Evolutionary conservation across 257 asterid species (phyloP).

Genomic region (Anisodus acutangulus): DNA sequence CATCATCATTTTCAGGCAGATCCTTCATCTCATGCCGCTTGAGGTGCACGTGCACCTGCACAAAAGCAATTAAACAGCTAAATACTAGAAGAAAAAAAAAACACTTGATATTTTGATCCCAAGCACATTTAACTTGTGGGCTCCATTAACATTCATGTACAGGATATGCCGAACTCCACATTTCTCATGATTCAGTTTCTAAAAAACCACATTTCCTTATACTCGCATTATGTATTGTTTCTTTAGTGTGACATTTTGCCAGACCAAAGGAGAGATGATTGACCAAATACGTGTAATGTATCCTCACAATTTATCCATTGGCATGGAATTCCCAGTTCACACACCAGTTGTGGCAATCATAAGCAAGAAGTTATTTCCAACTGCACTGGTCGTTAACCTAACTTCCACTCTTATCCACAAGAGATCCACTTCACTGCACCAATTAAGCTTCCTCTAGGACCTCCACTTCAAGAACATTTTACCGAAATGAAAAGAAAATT

Average conservation of each 20-base stretch:
- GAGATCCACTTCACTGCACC: conserved; percentile 3
- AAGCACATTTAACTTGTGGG: neutral
- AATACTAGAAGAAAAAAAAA: neutral
- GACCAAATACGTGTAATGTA: neutral
- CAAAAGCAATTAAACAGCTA: conserved; percentile 11
- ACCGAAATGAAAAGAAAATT: neutral
- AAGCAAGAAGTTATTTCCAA: conserved; percentile 1
- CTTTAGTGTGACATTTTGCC: neutral
- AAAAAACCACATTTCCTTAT: no score
- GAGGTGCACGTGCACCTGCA: conserved; percentile 87
- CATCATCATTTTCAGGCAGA: conserved; percentile 81
- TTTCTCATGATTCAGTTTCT: no score
- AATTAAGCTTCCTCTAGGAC: neutral
- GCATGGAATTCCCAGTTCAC: conserved; percentile 21
- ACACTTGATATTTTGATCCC: neutral
- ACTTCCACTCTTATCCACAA: neutral
- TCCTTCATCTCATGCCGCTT: conserved; percentile 80
- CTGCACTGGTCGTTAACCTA: neutral
- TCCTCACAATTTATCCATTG: neutral
- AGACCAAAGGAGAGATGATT: neutral
- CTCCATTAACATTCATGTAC: neutral
- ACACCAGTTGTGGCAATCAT: neutral
- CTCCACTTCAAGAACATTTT: neutral
- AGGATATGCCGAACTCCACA: neutral
- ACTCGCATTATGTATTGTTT: neutral